Base-by-base conservation (phyloP, 805 yeast species). In the Metschnikowia peoriensis region DNA sequence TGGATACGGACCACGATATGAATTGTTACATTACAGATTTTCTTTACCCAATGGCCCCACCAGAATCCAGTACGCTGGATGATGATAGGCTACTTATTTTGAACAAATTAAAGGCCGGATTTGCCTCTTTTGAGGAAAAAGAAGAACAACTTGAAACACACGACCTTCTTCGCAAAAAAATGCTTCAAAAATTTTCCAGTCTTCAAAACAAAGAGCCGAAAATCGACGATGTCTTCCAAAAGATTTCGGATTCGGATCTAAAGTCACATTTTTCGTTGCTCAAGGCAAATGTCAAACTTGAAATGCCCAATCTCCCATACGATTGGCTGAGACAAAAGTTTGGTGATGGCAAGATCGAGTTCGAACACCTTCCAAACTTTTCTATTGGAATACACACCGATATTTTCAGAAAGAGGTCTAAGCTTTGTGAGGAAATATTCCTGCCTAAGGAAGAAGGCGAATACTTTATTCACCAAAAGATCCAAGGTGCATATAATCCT, bases 331-430 rank as follows among this genome's bases (percentile, higher is more conserved):
- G 38, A 44, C 60, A 59, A 32, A 70, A 76, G 48, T 66, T 62
- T 12, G 74, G 68, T 57, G 81, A 78, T 59, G 57, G 71, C n/a
- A 52, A 41, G 11, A 63, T 78, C 29, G 57, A 59, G 1, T 54
- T 75, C 43, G 63, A 60, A 16, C 47, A 57, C 1, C 37, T 43
- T 29, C 64, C 66, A 1, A 66, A 62, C 5, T 41, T 65, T 10
- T 32, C 49, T 1, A 60, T 79, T 41, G 78, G 79, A 0, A 59
- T 71, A 16, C 79, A 74, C 58, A 66, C 66, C 27, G 49, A 53
- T 6, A 60, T 79, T 1, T 62, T 77, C 40, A 43, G 51, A 41
- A 55, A 55, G 8, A 60, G 81, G 46, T 72, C 78, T 1, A 44
- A 54, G 7, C 58, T 65, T 3, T 70, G 68, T 46, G 49, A 52